phyloP scores from a whole-genome alignment of 768 basidiomycete species.

The Lepiota venenata region DNA sequence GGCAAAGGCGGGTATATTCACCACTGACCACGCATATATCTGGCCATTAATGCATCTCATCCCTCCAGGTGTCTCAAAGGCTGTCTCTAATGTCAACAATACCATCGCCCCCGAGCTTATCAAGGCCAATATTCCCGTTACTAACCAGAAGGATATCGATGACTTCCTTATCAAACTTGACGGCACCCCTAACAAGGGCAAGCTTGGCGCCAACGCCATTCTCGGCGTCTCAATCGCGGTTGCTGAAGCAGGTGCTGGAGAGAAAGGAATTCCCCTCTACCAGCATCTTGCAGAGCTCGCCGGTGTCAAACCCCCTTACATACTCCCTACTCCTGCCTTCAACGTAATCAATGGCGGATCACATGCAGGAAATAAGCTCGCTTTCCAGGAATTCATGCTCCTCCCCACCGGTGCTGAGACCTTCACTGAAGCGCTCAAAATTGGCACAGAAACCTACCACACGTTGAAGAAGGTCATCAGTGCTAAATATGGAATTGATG shows the following conservation, averaged over 20 bases:
- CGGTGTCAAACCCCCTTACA: constrained; percentile 90
- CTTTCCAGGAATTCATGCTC: constrained; percentile 99
- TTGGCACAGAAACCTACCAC: constrained; percentile 97
- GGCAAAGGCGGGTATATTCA: constrained; percentile 75
- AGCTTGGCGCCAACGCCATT: constrained; percentile 98
- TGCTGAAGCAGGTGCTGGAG: constrained; percentile 87
- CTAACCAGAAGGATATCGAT: constrained; percentile 92
- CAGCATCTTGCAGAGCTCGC: constrained; percentile 95
- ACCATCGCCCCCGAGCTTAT: constrained; percentile 87
- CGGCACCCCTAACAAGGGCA: constrained; percentile 97
- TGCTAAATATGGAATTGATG: constrained; percentile 98
- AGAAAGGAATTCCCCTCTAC: constrained; percentile 95
- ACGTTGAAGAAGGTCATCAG: constrained; percentile 98
- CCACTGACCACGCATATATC: constrained; percentile 4
- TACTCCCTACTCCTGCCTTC: constrained; percentile 91
- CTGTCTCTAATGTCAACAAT: constrained; percentile 91
- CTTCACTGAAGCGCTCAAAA: constrained; percentile 98
- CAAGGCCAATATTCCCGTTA: constrained; percentile 79
- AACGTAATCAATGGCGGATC: constrained; percentile 99
- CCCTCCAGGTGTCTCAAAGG: constrained; percentile 81
- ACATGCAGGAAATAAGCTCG: constrained; percentile 99
- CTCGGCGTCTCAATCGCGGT: constrained; percentile 98
- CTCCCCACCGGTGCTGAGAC: constrained; percentile 88
- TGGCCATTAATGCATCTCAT: constrained; percentile 10
- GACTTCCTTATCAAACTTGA: constrained; percentile 98